Evolutionary conservation across 768 basidiomycete genomes (phyloP).

Genomic region (Collybia sp.): DNA sequence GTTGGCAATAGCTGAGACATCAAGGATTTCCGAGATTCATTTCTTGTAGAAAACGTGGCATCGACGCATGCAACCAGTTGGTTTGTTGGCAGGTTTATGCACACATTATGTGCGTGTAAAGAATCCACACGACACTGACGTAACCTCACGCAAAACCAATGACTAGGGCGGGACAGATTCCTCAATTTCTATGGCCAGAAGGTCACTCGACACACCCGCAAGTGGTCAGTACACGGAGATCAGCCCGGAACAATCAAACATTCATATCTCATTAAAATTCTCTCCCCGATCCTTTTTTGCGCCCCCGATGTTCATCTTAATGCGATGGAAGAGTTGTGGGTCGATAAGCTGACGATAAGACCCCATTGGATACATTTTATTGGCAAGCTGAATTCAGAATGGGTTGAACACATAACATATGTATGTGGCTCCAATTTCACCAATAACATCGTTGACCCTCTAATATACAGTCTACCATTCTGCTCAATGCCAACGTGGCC

Average conservation of each 20-base stretch:
- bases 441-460: neutral
- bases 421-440: conserved; percentile 19
- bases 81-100: conserved; percentile 3
- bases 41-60: neutral
- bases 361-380: conserved; percentile 36
- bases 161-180: neutral
- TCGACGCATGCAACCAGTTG: neutral
- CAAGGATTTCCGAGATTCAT: neutral
- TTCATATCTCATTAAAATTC: conserved; percentile 26
- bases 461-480: conserved; percentile 35
- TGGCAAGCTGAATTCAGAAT: conserved; percentile 29
- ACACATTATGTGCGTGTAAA: conserved; percentile 1
- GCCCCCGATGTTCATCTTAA: conserved; percentile 37
- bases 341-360: conserved; percentile 35
- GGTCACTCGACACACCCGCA: neutral
- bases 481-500: conserved; percentile 43
- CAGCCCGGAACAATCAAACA: conserved; percentile 7
- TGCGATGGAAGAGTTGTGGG: conserved; percentile 38
- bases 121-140: neutral
- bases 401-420: conserved; percentile 36
- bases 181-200: conserved; percentile 5
- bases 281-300: conserved; percentile 40
- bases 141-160: neutral
- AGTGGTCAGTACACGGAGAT: neutral
- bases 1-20: neutral